Evolutionary conservation across 1,284 basidiomycete genomes (phyloP).

Genomic region (Pseudozyma pruni): DNA sequence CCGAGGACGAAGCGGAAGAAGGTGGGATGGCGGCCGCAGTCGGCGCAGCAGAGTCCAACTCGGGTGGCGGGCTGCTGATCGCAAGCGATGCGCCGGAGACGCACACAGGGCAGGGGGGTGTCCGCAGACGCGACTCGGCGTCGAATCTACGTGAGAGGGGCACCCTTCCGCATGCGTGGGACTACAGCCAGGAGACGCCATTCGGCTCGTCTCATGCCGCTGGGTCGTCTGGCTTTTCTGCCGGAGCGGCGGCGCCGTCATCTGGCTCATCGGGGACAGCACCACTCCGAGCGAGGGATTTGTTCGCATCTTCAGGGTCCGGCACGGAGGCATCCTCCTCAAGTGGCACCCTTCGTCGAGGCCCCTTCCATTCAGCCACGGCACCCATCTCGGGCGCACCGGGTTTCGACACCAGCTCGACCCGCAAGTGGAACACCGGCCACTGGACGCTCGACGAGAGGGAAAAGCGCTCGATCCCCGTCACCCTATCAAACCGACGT

Average conservation of each 20-base stretch:
- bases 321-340: not conserved
- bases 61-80: conserved; percentile 37
- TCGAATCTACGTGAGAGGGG: conserved; percentile 9
- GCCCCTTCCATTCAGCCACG: conserved; percentile 22
- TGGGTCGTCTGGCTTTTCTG: conserved; percentile 19
- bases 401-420: conserved; percentile 51
- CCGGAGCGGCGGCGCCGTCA: conserved; percentile 27
- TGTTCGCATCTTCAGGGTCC: conserved; percentile 16
- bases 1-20: conserved; percentile 29
- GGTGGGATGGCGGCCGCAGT: not conserved
- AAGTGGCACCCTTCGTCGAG: conserved; percentile 25
- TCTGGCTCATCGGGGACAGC: conserved; percentile 6
- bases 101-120: not conserved
- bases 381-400: conserved; percentile 60
- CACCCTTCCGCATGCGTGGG: conserved; percentile 32
- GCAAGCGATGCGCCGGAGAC: conserved; percentile 18
- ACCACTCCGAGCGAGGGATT: conserved; percentile 31
- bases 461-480: conserved; percentile 45
- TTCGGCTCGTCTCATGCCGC: conserved; percentile 19
- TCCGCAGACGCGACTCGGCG: conserved; percentile 3
- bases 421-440: conserved; percentile 62
- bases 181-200: conserved; percentile 43
- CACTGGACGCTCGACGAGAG: conserved; percentile 55
- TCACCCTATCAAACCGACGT: conserved; percentile 51
- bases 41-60: conserved; percentile 19